Evolutionary conservation across 1,284 basidiomycete genomes (phyloP), one percentile per base, ranked within the genome.

Genomic region (Athelia sp.): DNA sequence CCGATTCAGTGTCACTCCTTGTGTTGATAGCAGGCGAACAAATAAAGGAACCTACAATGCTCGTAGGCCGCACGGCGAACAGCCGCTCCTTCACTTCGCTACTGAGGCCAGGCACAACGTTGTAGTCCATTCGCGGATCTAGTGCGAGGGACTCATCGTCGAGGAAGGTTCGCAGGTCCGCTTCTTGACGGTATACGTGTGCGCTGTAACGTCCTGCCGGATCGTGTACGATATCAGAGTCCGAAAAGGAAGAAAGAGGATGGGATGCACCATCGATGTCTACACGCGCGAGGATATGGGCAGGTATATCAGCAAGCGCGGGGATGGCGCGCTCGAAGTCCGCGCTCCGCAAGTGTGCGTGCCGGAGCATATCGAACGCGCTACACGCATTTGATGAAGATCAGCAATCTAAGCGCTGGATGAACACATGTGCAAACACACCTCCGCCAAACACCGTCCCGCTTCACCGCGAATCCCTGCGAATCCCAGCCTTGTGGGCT

Each of bases 161-260:
- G 59, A 81, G 70, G 65, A 93, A 94, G 6, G 78, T 71, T n/a
- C 76, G 74, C n/a, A 94, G 66, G 59, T 92, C 89, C 4, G 84
- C 80, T 52, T 76, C 75, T 69, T 93, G 90, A 3, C 90, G 78
- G 31, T 65, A 62, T 1, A 92, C 70, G 55, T 85, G 81, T 0
- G 75, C 73, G 44, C 71, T 70, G 58, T 91, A 91, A 44, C 69
- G 70, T 4, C 76, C 84, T 85, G 54, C 36, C 8, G 26, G 42
- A 32, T n/a, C n/a, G n/a, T n/a, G n/a, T n/a, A 26, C 40, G 31
- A 22, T 44, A 23, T 10, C 6, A 44, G 44, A 31, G 18, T 14
- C 18, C 35, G 45, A 2, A 19, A 43, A 34, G 44, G 17, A 14
- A 46, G 17, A 40, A 21, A 40, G 6, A n/a, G 6, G 6, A n/a